Conservation (phyloP, 108 stramenopile species). For the Chaetoceros tenuissimus region DNA sequence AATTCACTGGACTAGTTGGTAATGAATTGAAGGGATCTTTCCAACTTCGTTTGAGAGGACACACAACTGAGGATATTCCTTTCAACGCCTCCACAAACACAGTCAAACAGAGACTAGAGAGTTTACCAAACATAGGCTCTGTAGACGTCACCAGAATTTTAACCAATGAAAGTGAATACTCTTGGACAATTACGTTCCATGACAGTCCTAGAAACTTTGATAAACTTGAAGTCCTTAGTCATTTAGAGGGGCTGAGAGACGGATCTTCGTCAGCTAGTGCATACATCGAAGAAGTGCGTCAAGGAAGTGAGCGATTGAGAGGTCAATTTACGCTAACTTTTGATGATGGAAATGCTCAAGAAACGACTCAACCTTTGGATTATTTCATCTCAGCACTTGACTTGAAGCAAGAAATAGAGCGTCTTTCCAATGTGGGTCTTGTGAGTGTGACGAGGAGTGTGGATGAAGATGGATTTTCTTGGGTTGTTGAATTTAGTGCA, state of each 20-base stretch:
- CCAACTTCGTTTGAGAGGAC: slow-evolving; percentile 48
- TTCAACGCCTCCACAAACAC: slow-evolving; percentile 68
- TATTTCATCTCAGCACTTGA: slow-evolving; percentile 47
- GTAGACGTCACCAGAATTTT: slow-evolving; percentile 53
- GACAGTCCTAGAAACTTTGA: slow-evolving; percentile 76
- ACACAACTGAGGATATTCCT: slow-evolving; percentile 49
- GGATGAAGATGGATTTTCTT: slow-evolving; percentile 43
- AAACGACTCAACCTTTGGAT: slow-evolving; percentile 34
- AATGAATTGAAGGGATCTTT: slow-evolving; percentile 64
- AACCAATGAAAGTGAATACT: slow-evolving; percentile 56
- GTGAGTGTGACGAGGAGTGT: slow-evolving; percentile 44
- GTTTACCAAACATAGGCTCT: slow-evolving; percentile 63
- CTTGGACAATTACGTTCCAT: slow-evolving; percentile 74
- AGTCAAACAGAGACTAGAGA: slow-evolving; percentile 53
- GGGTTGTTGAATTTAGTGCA: slow-evolving; percentile 66
- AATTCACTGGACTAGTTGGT: slow-evolving; percentile 33
- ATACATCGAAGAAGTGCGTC: slow-evolving; percentile 9
- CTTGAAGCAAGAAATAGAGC: slow-evolving; percentile 48
- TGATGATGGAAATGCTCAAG: slow-evolving; percentile 11
- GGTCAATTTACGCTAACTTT: slow-evolving; percentile 56
- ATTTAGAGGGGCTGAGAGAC: slow-evolving; percentile 21
- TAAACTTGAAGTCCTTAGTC: slow-evolving; percentile 22
- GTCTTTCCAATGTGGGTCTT: slow-evolving; percentile 47
- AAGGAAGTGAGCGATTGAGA: slow-evolving; percentile 24
- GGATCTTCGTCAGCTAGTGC: slow-evolving; percentile 13